Conservation (phyloP, 768 basidiomycete genomes). For the Boletus insuetus region DNA sequence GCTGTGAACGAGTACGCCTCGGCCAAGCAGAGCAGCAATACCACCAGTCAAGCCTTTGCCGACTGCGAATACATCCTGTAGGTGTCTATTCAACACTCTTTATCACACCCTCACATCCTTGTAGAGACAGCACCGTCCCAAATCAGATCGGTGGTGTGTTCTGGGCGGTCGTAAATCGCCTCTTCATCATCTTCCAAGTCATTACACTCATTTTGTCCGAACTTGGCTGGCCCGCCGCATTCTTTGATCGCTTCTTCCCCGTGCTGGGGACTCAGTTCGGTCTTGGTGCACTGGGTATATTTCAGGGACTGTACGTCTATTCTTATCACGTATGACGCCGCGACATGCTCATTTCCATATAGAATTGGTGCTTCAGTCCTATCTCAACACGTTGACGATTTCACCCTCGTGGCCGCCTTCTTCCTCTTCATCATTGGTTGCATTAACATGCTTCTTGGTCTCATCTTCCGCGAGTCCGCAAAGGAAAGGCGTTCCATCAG, state of each 20-base stretch:
- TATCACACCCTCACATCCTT: constrained; percentile 18
- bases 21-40: constrained; percentile 33
- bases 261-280: constrained; percentile 83
- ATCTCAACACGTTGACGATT: constrained; percentile 79
- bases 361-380: constrained; percentile 71
- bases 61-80: constrained; percentile 81
- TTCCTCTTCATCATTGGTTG: constrained; percentile 92
- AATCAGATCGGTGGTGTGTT: constrained; percentile 89
- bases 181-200: constrained; percentile 85
- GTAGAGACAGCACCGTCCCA: constrained; percentile 75
- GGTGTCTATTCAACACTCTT: constrained; percentile 23
- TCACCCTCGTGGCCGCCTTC: constrained; percentile 89
- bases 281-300: constrained; percentile 80
- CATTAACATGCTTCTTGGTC: constrained; percentile 76
- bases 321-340: not conserved
- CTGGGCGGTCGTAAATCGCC: constrained; percentile 86
- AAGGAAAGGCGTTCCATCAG: constrained; percentile 62
- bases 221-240: constrained; percentile 70
- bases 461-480: constrained; percentile 65
- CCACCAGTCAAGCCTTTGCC: constrained; percentile 32
- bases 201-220: constrained; percentile 81
- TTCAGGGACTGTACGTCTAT: constrained; percentile 73
- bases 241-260: constrained; percentile 86
- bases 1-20: constrained; percentile 68
- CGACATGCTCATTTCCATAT: constrained; percentile 9